Conservation (phyloP, 768 basidiomycete species). For the Crucibulum laeve region DNA sequence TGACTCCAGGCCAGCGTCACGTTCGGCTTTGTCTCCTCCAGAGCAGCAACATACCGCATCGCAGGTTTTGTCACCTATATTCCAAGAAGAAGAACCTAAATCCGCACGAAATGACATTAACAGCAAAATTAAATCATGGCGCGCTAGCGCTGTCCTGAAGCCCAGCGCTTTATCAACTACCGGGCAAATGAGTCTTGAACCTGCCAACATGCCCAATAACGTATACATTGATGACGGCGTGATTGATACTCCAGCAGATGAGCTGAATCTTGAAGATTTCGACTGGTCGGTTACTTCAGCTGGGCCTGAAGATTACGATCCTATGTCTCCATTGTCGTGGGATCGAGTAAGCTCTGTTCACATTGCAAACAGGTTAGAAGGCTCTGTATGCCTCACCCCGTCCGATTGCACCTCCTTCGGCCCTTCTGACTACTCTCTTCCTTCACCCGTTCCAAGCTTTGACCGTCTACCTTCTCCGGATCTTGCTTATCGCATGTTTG, state of each 20-base stretch:
- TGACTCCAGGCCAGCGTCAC: conserved; percentile 21
- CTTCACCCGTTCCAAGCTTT: conserved; percentile 27
- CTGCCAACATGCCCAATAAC: conserved; percentile 45
- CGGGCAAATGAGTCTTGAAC: conserved; percentile 47
- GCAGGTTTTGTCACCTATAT: conserved; percentile 52
- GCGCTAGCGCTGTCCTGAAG: conserved; percentile 48
- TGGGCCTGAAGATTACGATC: conserved; percentile 51
- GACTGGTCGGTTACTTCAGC: conserved; percentile 65
- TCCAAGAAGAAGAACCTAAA: conserved; percentile 56
- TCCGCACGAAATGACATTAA: conserved; percentile 50
- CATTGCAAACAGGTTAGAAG: conserved; percentile 45
- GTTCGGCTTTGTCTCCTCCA: conserved; percentile 21
- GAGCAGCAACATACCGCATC: conserved; percentile 18
- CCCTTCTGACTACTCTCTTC: conserved; percentile 42
- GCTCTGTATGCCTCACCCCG: conserved; percentile 55
- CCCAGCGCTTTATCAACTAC: conserved; percentile 43
- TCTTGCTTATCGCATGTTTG: conserved; percentile 49
- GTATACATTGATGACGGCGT: conserved; percentile 21
- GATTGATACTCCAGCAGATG: conserved; percentile 25
- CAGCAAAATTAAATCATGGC: conserved; percentile 61
- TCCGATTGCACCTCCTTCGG: conserved; percentile 54
- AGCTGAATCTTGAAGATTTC: conserved; percentile 61
- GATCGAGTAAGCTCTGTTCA: conserved; percentile 49
- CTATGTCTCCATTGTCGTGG: conserved; percentile 32
- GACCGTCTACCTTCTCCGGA: conserved; percentile 53